Evolutionary conservation across 192 early-diverging fungal genomes (phyloP), one percentile per base, ranked within the genome.

Genomic region (Coemansia erecta): DNA sequence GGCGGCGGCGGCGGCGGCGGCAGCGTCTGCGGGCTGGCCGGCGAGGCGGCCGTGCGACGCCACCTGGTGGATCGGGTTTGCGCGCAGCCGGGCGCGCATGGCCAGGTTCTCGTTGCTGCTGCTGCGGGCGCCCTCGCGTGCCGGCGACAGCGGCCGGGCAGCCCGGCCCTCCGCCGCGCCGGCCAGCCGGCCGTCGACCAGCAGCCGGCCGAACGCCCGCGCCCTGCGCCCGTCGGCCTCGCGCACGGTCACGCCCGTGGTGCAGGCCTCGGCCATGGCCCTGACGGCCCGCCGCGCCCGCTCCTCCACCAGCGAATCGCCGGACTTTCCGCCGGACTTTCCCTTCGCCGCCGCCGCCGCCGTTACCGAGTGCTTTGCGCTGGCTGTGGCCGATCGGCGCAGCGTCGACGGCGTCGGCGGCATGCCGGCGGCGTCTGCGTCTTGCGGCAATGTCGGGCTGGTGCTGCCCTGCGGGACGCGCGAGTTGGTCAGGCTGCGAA

Each of bases 251-350:
- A 78, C 54, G 7, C 75, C 75, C 15, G 75, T 78, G 15, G 75
- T 72, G 51, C 58, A 64, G 0, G 75, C 69, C 37, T 66, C 75
- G 35, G 75, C 75, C 75, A 78, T 78, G 0, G 75, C 75, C 51
- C 53, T 54, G 23, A 69, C 70, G 1, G 75, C 75, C 0, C 70
- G 58, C 7, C 75, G 75, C n/a, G 75, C 75, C 9, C 75, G 64
- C 58, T 68, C 68, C 43, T 78, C 75, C 9, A 68, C 64, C 19
- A 72, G 58, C 33, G 35, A 33, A 10, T 19, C 58, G 5, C 45
- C 43, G 31, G 26, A 26, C 26, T 37, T 58, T 12, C 18, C 52
- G 11, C 60, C 31, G 14, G 39, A 35, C 17, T 53, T 56, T 1
- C 18, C 18, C 21, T 22, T 12, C 12, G 60, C 23, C 21, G 4